phyloP scores from a whole-genome alignment of 129 eudicot genomes.

The Lactuca sativa region DNA sequence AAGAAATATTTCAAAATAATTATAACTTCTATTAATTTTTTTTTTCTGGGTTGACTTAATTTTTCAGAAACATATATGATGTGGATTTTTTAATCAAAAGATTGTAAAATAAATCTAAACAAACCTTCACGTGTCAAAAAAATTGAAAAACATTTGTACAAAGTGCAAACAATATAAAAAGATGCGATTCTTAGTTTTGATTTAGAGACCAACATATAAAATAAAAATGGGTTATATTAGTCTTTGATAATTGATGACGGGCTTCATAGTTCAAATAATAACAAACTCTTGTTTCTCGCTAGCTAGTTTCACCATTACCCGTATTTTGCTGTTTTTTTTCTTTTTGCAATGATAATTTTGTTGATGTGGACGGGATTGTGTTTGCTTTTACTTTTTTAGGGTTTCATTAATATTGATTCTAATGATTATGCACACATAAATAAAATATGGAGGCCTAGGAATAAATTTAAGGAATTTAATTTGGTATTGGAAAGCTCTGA shows the following conservation, averaged over 20 bases:
- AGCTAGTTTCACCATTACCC: not conserved
- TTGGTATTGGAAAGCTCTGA: constrained; percentile 1
- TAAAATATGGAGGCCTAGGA: not conserved
- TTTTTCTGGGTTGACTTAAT: not conserved
- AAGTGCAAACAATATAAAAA: too few species aligned
- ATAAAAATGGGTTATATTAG: not conserved
- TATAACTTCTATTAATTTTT: too few species aligned
- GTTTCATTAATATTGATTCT: not conserved
- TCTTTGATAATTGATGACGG: not conserved
- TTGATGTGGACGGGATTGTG: not conserved
- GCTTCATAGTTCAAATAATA: too few species aligned
- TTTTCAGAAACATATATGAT: not conserved
- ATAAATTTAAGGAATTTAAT: not conserved
- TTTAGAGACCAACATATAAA: not conserved
- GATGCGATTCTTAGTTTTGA: not conserved
- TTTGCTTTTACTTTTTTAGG: not conserved
- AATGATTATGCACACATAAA: constrained; percentile 5
- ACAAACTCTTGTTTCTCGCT: not conserved
- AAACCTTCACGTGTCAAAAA: not conserved
- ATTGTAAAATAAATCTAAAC: too few species aligned
- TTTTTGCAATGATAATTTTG: not conserved
- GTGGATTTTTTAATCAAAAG: not conserved
- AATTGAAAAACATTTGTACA: not conserved
- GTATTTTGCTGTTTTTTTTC: not conserved
- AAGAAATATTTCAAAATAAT: too few species aligned